phyloP scores from a whole-genome alignment of 2,329 filamentous ascomycete genomes.

The Westerdykella ornata region DNA sequence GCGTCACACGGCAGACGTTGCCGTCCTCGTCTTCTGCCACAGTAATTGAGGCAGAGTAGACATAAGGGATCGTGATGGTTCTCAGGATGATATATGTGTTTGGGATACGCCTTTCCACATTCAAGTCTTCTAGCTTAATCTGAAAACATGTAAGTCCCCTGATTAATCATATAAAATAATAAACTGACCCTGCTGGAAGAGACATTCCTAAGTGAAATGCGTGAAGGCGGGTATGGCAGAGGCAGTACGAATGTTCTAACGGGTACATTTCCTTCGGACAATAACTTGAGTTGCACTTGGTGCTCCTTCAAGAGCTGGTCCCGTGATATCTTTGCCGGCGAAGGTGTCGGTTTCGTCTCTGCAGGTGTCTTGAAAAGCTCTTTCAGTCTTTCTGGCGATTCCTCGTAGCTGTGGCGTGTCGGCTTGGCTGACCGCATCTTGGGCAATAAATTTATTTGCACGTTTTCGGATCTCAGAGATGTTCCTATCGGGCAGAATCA shows the following conservation, averaged over 20 bases:
- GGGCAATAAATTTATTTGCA: too few relatives aligned
- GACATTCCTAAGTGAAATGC: not conserved
- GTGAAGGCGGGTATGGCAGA: constrained; percentile 16
- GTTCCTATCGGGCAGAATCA: not conserved
- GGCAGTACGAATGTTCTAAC: constrained; percentile 15
- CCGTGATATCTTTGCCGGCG: constrained; percentile 6
- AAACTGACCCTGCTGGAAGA: too few relatives aligned
- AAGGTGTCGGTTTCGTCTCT: constrained; percentile 3
- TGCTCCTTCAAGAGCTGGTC: constrained; percentile 11
- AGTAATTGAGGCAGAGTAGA: constrained; percentile 16
- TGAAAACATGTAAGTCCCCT: not conserved
- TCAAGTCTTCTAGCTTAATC: not conserved
- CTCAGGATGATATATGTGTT: constrained; percentile 9
- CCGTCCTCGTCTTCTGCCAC: constrained; percentile 17
- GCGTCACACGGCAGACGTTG: constrained; percentile 13
- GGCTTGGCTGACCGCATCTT: constrained; percentile 6
- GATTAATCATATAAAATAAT: too few relatives aligned
- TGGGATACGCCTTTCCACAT: not conserved
- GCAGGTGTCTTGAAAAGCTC: constrained; percentile 9
- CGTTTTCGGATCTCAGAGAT: not conserved
- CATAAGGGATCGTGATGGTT: constrained; percentile 16
- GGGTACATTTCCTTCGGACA: constrained; percentile 12
- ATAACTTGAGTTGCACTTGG: constrained; percentile 11
- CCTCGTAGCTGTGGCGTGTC: constrained; percentile 18
- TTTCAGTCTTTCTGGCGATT: constrained; percentile 13